phyloP scores from a whole-genome alignment of 495 filamentous ascomycete species.

The Penicillium angulare region DNA sequence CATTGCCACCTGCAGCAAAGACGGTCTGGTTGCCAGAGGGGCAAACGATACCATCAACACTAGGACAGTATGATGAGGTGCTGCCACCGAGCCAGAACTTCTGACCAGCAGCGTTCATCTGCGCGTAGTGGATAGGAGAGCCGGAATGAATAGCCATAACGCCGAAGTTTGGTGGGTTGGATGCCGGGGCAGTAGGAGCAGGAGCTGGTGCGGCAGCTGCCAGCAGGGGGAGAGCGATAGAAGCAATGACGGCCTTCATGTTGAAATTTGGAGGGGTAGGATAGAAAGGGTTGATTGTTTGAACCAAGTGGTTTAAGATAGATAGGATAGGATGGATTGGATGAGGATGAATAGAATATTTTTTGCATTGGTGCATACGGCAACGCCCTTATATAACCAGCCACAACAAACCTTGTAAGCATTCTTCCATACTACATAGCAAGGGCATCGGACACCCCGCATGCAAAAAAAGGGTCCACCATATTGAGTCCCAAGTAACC shows the following conservation, averaged over 20 bases:
- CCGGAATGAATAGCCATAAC: slow-evolving; percentile 40
- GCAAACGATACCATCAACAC: slow-evolving; percentile 22
- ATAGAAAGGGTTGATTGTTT: too few species aligned
- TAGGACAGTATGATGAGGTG: slow-evolving; percentile 41
- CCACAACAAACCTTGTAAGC: too few species aligned
- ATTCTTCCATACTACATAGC: too few species aligned
- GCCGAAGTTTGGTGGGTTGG: slow-evolving; percentile 25
- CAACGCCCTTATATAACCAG: neutral
- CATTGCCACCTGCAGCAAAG: slow-evolving; percentile 34
- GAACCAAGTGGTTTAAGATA: neutral
- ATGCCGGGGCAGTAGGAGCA: neutral
- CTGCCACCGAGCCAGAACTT: slow-evolving; percentile 42
- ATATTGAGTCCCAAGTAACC: neutral
- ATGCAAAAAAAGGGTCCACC: neutral
- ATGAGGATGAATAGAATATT: neutral
- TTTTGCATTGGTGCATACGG: neutral
- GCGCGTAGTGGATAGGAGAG: slow-evolving; percentile 40
- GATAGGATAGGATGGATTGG: neutral
- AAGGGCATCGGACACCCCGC: neutral
- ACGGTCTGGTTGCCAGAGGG: slow-evolving; percentile 45
- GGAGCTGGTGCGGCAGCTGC: slow-evolving; percentile 28
- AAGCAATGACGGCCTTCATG: slow-evolving; percentile 25
- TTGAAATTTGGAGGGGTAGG: neutral
- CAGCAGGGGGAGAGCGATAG: slow-evolving; percentile 30
- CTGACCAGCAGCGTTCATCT: slow-evolving; percentile 38